These are phyloP conservation scores for Phialocephala sp. DNA, from an alignment of 2,329 filamentous ascomycete genomes.

Conservation along the genomic window DNA sequence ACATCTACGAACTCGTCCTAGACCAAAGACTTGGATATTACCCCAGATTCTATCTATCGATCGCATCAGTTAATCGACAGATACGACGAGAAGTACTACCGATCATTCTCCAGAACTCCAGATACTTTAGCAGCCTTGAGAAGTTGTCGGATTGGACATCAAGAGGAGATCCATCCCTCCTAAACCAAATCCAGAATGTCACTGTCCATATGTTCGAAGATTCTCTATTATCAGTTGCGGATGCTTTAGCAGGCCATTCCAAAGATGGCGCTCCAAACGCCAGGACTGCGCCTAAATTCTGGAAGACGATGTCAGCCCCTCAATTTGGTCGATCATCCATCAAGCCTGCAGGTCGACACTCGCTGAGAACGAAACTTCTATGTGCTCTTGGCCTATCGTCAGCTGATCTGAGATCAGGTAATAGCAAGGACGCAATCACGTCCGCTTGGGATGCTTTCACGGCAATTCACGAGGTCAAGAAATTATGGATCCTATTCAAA, in stretches of 20 bases:
- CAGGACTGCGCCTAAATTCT: not conserved
- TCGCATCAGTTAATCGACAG: conserved; percentile 15
- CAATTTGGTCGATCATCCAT: not conserved
- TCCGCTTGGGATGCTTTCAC: conserved; percentile 16
- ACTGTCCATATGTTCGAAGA: conserved; percentile 9
- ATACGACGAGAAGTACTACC: conserved; percentile 18
- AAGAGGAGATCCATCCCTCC: conserved; percentile 9
- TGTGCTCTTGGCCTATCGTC: not conserved
- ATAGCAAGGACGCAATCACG: conserved; percentile 4
- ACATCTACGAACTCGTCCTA: conserved; percentile 18
- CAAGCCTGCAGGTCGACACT: not conserved
- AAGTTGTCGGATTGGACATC: conserved; percentile 13
- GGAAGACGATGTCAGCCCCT: conserved; percentile 7
- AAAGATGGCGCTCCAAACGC: not conserved
- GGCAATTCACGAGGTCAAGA: conserved; percentile 14
- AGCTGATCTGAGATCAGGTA: not conserved
- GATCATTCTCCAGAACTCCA: conserved; percentile 10
- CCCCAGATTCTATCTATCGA: conserved; percentile 6
- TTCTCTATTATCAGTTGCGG: conserved; percentile 9
- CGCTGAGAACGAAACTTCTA: not conserved
- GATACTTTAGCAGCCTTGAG: conserved; percentile 13
- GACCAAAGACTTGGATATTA: conserved; percentile 12
- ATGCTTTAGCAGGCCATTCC: not conserved
- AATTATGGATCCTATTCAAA: conserved; percentile 11
- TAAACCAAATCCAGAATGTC: conserved; percentile 13